phyloP scores from a whole-genome alignment of 2,329 filamentous ascomycete species.

The Pseudovirgaria hyperparasitica region DNA sequence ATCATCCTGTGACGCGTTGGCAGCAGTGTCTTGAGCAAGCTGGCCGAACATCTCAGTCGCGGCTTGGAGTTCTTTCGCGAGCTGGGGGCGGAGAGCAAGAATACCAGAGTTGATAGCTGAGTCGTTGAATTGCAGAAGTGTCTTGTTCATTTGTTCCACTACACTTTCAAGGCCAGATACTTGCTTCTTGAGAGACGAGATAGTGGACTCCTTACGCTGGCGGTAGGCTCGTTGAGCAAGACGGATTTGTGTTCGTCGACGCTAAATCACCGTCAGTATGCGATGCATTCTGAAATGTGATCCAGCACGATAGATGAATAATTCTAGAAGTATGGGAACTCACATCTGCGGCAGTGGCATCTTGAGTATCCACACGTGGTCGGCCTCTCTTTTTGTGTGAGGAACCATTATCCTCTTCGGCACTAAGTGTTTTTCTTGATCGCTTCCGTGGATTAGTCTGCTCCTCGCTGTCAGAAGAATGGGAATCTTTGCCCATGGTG shows the following conservation, averaged over 20 bases:
- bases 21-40: conserved; percentile 35
- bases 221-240: conserved; percentile 78
- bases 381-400: conserved; percentile 57
- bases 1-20: conserved; percentile 15
- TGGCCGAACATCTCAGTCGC: conserved; percentile 47
- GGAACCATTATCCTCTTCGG: conserved; percentile 15
- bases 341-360: conserved; percentile 68
- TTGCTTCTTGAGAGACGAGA: conserved; percentile 56
- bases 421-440: conserved; percentile 13
- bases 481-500: too few relatives aligned
- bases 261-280: conserved; percentile 30
- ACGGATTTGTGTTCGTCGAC: conserved; percentile 75
- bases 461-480: conserved; percentile 19
- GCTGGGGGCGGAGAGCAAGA: conserved; percentile 41
- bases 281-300: conserved; percentile 6
- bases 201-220: conserved; percentile 71
- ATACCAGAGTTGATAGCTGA: conserved; percentile 46
- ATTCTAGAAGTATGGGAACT: conserved; percentile 27
- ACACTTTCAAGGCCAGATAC: conserved; percentile 56
- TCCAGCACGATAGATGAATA: background rate
- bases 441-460: conserved; percentile 18
- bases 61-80: conserved; percentile 44
- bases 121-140: conserved; percentile 56
- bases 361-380: conserved; percentile 61
- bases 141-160: conserved; percentile 61